Evolutionary conservation across 2,329 filamentous ascomycete genomes (phyloP), one percentile per base, ranked within the genome.

Genomic region (Fusarium nurragi): DNA sequence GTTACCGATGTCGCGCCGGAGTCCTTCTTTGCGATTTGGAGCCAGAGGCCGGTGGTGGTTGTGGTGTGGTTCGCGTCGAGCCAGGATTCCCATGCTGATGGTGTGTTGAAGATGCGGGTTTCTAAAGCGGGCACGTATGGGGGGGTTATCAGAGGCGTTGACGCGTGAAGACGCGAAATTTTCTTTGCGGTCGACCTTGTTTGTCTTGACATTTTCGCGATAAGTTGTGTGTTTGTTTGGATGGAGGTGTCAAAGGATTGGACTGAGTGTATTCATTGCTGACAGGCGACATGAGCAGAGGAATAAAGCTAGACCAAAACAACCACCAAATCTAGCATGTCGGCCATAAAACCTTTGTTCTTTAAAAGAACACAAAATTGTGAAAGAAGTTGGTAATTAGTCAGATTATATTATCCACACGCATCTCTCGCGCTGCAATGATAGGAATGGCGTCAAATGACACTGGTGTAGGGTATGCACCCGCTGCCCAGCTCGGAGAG

Each of bases 1-100:
- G 78, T 80, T 14, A 87, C 73, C 0, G 82, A 82, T 1, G 76
- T 62, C n/a, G 78, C 73, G 5, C 73, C 70, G 2, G 79, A 78
- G 19, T 72, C 54, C 55, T 84, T 86, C 55, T 86, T 86, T 43
- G 78, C 77, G 22, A 85, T 75, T 47, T 81, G 78, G 16, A 86
- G 74, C 76, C 83, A 82, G 49, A 85, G 64, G 0, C 81, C 82
- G 0, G 73, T 37, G 12, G 73, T 28, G 51, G 51, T 51, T 13
- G 48, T 54, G 4, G 19, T 13, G 34, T 71, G 60, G 13, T 70
- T 65, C 1, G 30, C 23, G n/a, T 54, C 23, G 3, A 72, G 60
- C 36, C 64, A 72, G 0, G 54, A 43, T 28, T 72, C 67, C 61
- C 65, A 72, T 11, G 58, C 49, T 14, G 12, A 40, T 1, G 58